Base-by-base conservation (phyloP, 2,329 filamentous ascomycete genomes). In the Exserohilum rostratum region DNA sequence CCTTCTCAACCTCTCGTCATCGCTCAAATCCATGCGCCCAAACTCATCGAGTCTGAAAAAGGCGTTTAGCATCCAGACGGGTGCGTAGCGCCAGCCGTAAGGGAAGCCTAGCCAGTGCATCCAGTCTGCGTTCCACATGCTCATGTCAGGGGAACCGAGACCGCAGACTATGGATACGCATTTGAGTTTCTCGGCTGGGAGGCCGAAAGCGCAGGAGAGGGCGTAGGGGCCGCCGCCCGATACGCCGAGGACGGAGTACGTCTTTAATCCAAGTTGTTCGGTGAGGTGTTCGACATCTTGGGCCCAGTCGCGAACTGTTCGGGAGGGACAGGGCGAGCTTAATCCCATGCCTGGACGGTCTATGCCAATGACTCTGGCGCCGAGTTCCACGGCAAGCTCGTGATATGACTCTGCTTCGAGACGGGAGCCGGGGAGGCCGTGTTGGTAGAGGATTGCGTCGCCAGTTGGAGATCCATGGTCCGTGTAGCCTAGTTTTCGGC, bases 401-500 rank as follows among this genome's bases (percentile, higher is more conserved):
- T 74, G 61, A 33, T 65, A 67, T 0, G 40, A 30, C 2, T 63
- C 59, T 2, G 51, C 72, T 46, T 74, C 71, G 13, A 73, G 33
- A 0, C 72, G 67, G 7, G 66, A 72, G 6, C 68, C 67, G 2
- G 72, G 69, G 1, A 68, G 52, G 0, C 70, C 71, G n/a, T 74
- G 71, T 15, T 64, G 53, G 55, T 66, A 71, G 10, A 74, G 46
- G 15, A 73, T 61, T 0, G 70, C 20, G 31, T 59, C 57, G 13
- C 70, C 69, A 3, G 58, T 68, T 9, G 55, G 60, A 3, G 62
- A 62, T 5, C 72, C 70, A 39, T 72, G 74, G 33, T 69, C 57
- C 30, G 70, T 71, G 46, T 75, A 76, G 5, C 73, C 71, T 2
- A 77, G 61, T 48, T 66, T 73, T 12, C 75, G 71, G 6, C 73